phyloP scores from a whole-genome alignment of 164 flowering plant genomes.

The Magnolia sinica region DNA sequence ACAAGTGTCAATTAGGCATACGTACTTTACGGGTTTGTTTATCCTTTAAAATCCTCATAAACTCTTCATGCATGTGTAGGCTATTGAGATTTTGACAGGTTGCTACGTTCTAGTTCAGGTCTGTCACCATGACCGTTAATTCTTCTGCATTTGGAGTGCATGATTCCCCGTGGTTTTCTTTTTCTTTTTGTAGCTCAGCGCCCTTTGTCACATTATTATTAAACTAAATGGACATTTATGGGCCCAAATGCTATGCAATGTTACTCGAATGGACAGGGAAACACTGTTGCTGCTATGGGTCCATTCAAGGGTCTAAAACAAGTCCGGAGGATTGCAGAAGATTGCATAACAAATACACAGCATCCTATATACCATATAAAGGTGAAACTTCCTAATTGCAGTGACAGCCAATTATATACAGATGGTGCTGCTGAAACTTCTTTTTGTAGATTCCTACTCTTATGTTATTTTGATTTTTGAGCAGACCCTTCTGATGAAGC shows the following conservation, averaged over 20 bases:
- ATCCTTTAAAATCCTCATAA: neutral
- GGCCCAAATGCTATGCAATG: neutral
- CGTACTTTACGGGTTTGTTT: neutral
- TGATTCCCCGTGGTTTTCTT: neutral
- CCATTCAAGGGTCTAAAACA: constrained; percentile 87
- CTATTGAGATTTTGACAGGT: constrained; percentile 87
- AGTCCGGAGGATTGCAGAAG: constrained; percentile 85
- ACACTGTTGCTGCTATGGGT: constrained; percentile 96
- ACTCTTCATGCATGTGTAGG: constrained; percentile 41
- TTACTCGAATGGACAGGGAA: constrained; percentile 49
- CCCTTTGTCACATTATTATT: neutral
- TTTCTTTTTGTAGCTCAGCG: neutral
- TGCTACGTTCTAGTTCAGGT: constrained; percentile 96
- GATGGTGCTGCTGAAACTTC: neutral
- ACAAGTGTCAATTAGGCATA: neutral
- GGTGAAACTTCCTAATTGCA: constrained; percentile 32
- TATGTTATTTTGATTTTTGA: neutral
- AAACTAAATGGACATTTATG: neutral
- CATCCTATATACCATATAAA: constrained; percentile 84
- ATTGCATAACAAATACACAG: constrained; percentile 76
- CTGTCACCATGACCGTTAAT: constrained; percentile 5
- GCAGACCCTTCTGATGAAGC: constrained; percentile 79
- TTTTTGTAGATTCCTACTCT: neutral
- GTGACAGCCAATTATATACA: neutral
- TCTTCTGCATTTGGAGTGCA: neutral